Base-by-base conservation (phyloP, 2,329 filamentous ascomycete genomes). In the Penicillium expansum region DNA sequence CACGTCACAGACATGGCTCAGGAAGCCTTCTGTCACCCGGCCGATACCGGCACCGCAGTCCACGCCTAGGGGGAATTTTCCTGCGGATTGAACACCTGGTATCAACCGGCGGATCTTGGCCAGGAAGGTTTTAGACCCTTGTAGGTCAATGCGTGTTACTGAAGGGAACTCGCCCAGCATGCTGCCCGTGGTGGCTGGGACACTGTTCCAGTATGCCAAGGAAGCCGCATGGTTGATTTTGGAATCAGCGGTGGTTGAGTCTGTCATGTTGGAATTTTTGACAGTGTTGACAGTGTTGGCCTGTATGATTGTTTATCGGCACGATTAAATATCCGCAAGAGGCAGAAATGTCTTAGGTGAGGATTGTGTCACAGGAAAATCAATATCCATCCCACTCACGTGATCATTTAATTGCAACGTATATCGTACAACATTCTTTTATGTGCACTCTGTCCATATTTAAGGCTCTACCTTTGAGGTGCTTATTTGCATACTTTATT, bases 11-110 rank as follows among this genome's bases (percentile, higher is more conserved):
- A 93, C 77, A 24, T 84, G 79, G 29, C 87, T 75, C n/a, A 97
- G 79, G 4, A 97, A 80, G 0, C 89, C 89, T 56, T 88, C 82
- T 0, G 91, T 96, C 57, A 97, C 83, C 41, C 93, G 82, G 0
- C 92, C 93, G 56, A 96, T 95, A 0, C 92, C 84, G 0, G 85
- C 85, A 20, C 85, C 84, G 62, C 83, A 85, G 67, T 87, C 85
- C 14, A 81, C 82, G 2, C 77, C 82, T n/a, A 77, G 57, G 11
- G 30, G 41, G 29, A 65, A 56, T 38, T 63, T 62, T 11, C 60
- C 60, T 7, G 33, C 50, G 1, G 58, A 29, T 24, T 54, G 48
- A 7, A 62, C 45, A 2, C 57, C 55, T 6, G 64, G 66, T 3
- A 68, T 32, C 27, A 73, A 52, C 1, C 74, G 71, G 8, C 83